Evolutionary conservation across 805 yeast species (phyloP), one percentile per base, ranked within the genome.

Genomic region (Monosporozyma servazzii): DNA sequence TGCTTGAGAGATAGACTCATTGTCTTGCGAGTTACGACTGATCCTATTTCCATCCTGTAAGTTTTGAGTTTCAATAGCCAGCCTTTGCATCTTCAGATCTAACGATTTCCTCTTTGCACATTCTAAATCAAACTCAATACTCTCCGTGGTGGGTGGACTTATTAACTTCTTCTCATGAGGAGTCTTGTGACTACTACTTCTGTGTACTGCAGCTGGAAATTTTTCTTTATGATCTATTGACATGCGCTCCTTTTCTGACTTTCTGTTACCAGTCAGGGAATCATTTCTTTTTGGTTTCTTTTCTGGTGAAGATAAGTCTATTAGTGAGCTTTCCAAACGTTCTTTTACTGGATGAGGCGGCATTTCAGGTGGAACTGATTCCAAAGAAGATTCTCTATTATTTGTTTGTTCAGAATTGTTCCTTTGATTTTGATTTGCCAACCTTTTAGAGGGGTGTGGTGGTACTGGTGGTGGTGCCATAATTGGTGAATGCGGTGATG

Each of bases 101-200:
- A 65, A 47, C 2, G 69, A 63, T 39, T 51, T 53, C 20, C 48
- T 50, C 47, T 51, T 58, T 11, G 54, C 53, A 13, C 53, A 58
- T 17, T 61, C 60, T 13, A 64, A 47, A 49, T 63, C 59, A 13
- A 64, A 45, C 33, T 61, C 61, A 36, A 63, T 60, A 47, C 67
- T 63, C 48, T 64, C 67, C 25, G 61, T 62, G 2, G 68, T 62
- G 3, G 62, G 60, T 8, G 58, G 53, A 7, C 45, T 53, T 6
- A 43, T 29, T 27, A 55, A 41, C 17, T 15, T 36, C 18, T 40
- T 48, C 10, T 27, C 21, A 20, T 17, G 27, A 3, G 51, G 45
- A 7, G 23, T 18, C 7, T 29, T 45, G 9, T 30, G 15, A 29
- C 53, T 52, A 18, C 6, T 17, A 30, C 51, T 49, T 45, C 55